phyloP scores from a whole-genome alignment of 1,139 yeast species.

The Pichia sp. region DNA sequence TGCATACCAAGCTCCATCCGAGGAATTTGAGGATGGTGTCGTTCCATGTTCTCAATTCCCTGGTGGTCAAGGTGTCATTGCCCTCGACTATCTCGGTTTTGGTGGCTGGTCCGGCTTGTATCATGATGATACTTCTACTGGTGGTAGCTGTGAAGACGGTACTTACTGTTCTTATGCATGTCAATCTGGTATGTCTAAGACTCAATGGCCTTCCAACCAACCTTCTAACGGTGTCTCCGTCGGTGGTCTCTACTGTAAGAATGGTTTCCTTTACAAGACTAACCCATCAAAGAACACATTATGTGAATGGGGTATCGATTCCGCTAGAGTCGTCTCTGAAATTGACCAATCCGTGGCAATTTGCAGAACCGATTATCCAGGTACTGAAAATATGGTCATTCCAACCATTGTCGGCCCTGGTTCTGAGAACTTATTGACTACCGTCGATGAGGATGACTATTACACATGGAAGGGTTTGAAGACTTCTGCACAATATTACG shows the following conservation, averaged over 20 bases:
- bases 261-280: slow-evolving; percentile 62
- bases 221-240: slow-evolving; percentile 70
- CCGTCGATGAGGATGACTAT: slow-evolving; percentile 57
- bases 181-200: slow-evolving; percentile 87
- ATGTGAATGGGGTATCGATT: slow-evolving; percentile 71
- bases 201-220: slow-evolving; percentile 75
- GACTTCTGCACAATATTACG: slow-evolving; percentile 76
- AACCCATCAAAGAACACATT: slow-evolving; percentile 51
- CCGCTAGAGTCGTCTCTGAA: slow-evolving; percentile 54
- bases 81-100: slow-evolving; percentile 61
- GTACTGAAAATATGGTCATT: slow-evolving; percentile 80
- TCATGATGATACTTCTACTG: slow-evolving; percentile 60
- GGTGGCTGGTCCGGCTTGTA: slow-evolving; percentile 76
- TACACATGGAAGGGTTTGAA: slow-evolving; percentile 57
- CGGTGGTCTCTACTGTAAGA: slow-evolving; percentile 68
- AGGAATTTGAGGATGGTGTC: slow-evolving; percentile 63
- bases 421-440: slow-evolving; percentile 48
- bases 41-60: slow-evolving; percentile 76
- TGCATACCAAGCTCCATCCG: slow-evolving; percentile 29
- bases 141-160: slow-evolving; percentile 57
- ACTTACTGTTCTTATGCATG: slow-evolving; percentile 81
- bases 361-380: slow-evolving; percentile 86
- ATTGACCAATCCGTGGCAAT: slow-evolving; percentile 56
- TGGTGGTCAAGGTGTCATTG: slow-evolving; percentile 82
- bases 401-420: slow-evolving; percentile 69